Conservation (phyloP, 2,329 filamentous ascomycete genomes). For the Arthrinium puccinioides region DNA sequence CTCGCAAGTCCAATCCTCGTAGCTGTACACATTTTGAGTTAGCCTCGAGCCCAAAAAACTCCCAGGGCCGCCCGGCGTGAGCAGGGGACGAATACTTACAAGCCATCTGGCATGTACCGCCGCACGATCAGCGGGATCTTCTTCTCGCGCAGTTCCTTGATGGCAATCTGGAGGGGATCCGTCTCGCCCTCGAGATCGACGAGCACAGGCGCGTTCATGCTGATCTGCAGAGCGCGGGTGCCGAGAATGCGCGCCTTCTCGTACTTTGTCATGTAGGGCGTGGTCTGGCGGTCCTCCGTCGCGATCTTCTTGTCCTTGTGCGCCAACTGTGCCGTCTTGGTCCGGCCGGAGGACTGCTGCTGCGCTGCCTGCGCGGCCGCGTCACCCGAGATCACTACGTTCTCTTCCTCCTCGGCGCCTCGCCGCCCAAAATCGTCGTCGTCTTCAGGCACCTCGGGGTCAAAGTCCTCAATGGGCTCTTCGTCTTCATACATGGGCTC, state of each 20-base stretch:
- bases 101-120: slow-evolving; percentile 93
- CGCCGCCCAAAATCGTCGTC: slow-evolving; percentile 44
- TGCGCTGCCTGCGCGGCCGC: slow-evolving; percentile 49
- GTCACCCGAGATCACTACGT: slow-evolving; percentile 55
- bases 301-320: slow-evolving; percentile 82
- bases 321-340: slow-evolving; percentile 16
- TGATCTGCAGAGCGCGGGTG: slow-evolving; percentile 91
- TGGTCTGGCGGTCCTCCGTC: slow-evolving; percentile 81
- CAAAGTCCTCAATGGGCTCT: slow-evolving; percentile 48
- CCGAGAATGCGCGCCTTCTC: slow-evolving; percentile 90
- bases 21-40: no score
- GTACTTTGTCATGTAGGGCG: slow-evolving; percentile 99
- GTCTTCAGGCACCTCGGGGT: slow-evolving; percentile 44
- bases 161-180: slow-evolving; percentile 92
- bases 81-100: slow-evolving; percentile 48
- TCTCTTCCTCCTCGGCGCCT: slow-evolving; percentile 49
- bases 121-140: slow-evolving; percentile 96
- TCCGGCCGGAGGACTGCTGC: slow-evolving; percentile 41
- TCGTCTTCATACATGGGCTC: slow-evolving; percentile 67
- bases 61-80: not conserved
- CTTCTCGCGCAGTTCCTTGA: slow-evolving; percentile 96
- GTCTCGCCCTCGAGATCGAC: slow-evolving; percentile 97
- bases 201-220: slow-evolving; percentile 95
- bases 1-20: slow-evolving; percentile 99
- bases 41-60: not conserved